These are phyloP conservation scores for Apophysomyces variabilis DNA, from an alignment of 371 early-diverging fungal genomes.

Conservation along the genomic window DNA sequence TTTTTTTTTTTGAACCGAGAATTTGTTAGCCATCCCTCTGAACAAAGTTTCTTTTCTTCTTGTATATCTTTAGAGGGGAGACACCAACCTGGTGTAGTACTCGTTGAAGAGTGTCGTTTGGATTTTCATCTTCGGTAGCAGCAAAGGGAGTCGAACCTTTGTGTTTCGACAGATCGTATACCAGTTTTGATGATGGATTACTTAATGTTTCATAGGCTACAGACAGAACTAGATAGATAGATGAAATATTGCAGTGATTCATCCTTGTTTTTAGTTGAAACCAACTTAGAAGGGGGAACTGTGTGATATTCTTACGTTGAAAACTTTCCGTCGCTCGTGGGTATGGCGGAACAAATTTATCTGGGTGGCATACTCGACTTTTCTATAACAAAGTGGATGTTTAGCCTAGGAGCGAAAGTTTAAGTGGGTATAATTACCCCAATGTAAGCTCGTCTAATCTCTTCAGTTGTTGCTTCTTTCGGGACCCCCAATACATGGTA, in stretches of 20 bases:
- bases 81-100: conserved; percentile 60
- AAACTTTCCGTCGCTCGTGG: conserved; percentile 45
- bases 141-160: conserved; percentile 27
- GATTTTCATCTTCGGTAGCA: conserved; percentile 10
- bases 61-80: background rate
- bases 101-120: conserved; percentile 54
- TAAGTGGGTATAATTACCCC: conserved; percentile 27
- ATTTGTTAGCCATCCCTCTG: too few species aligned
- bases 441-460: conserved; percentile 50
- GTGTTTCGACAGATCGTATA: conserved; percentile 59
- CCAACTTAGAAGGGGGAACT: background rate
- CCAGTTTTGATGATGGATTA: conserved; percentile 56
- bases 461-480: conserved; percentile 35
- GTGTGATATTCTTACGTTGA: conserved; percentile 32
- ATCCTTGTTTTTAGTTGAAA: background rate
- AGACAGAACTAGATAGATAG: conserved; percentile 49
- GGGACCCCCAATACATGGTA: conserved; percentile 41
- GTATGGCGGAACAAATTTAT: conserved; percentile 40
- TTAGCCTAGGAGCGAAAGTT: background rate
- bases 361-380: conserved; percentile 54
- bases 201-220: conserved; percentile 67
- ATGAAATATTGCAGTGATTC: background rate
- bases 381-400: conserved; percentile 22
- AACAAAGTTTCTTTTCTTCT: background rate
- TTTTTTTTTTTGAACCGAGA: too few species aligned